A percentile compares a stretch with the other conserved stretches of the same genome.
Evolutionary conservation across 148 eudicot species (phyloP).

Genomic region (Cornus kousa): DNA sequence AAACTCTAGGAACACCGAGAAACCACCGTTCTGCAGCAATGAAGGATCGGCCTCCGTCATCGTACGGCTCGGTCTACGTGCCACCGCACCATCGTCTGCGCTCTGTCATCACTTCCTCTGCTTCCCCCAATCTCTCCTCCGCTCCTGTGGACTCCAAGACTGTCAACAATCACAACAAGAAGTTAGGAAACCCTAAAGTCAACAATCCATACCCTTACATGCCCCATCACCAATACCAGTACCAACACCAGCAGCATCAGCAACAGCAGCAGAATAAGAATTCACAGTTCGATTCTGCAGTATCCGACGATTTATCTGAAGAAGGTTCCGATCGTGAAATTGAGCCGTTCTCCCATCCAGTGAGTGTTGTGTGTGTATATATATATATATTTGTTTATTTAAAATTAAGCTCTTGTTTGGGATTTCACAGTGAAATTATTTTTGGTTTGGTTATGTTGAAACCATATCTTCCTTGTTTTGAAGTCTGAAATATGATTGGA

Average conservation of each 20-base stretch:
- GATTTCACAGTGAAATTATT: no score
- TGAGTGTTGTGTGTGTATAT: constrained; percentile 21
- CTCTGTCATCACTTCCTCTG: constrained; percentile 48
- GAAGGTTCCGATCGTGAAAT: constrained; percentile 36
- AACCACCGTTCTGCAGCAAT: constrained; percentile 25
- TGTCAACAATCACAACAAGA: constrained; percentile 12
- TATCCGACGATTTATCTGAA: constrained; percentile 26
- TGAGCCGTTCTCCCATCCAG: constrained; percentile 41
- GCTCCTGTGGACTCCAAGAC: constrained; percentile 10
- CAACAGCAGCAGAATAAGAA: constrained; percentile 18
- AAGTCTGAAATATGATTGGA: not conserved
- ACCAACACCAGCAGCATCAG: constrained; percentile 27
- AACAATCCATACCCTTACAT: constrained; percentile 28
- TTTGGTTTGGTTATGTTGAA: not conserved
- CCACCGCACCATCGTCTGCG: constrained; percentile 85
- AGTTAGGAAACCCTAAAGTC: constrained; percentile 17
- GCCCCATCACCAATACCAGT: constrained; percentile 11
- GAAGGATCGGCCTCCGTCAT: constrained; percentile 64
- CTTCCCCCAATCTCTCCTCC: constrained; percentile 27
- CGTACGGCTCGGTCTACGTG: constrained; percentile 54
- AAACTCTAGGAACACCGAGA: constrained; percentile 27
- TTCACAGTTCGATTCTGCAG: constrained; percentile 19
- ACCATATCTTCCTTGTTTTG: not conserved
- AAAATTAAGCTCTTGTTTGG: no score
- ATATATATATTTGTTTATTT: not conserved